Percentiles rank a stretch among this genome's conserved stretches.
Evolutionary conservation across 2,329 filamentous ascomycete species (phyloP).

Genomic region (Nemania bipapillata): DNA sequence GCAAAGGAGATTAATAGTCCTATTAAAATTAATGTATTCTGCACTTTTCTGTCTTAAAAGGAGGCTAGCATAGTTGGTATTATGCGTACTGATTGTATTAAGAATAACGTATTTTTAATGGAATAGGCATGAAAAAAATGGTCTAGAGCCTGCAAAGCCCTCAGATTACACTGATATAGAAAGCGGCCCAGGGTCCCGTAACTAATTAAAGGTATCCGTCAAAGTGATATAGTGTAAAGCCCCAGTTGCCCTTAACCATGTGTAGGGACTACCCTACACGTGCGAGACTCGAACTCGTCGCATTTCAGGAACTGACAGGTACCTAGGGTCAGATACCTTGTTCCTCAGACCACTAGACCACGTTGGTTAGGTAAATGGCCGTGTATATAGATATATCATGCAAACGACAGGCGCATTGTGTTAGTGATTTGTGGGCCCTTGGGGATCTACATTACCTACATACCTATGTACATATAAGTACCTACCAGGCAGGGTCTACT

Average conservation of each 20-base stretch:
- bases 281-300: conserved; percentile 21
- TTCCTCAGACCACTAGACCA: conserved; percentile 22
- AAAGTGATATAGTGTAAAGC: background rate
- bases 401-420: background rate
- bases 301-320: conserved; percentile 2
- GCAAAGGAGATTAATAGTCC: no score
- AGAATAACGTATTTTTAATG: no score
- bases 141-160: conserved; percentile 15
- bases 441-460: background rate
- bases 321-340: background rate
- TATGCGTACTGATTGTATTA: no score
- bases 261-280: conserved; percentile 18
- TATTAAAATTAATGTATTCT: no score
- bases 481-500: background rate
- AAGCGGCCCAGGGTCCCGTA: conserved; percentile 2
- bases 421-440: background rate
- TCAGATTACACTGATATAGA: conserved; percentile 1
- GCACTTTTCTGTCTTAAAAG: no score
- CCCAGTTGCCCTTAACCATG: conserved; percentile 8
- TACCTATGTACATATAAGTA: background rate
- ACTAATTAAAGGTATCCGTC: conserved; percentile 4
- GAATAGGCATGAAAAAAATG: no score
- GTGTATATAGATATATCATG: conserved; percentile 5
- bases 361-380: conserved; percentile 1
- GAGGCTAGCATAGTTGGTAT: no score